These are phyloP conservation scores for Zygosaccharomyces bailii DNA, from an alignment of 805 yeast genomes.

Conservation along the genomic window DNA sequence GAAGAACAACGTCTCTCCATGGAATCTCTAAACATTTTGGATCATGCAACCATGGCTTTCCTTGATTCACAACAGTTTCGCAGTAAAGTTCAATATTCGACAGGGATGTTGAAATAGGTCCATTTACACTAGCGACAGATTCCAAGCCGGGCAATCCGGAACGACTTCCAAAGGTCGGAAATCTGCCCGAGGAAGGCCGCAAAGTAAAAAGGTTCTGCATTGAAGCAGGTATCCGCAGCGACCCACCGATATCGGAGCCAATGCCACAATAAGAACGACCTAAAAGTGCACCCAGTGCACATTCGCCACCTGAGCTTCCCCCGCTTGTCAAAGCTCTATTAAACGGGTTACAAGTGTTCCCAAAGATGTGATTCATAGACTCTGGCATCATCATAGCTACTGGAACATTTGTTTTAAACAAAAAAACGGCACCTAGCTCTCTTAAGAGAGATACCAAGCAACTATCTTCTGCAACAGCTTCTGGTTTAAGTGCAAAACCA, in stretches of 20 bases:
- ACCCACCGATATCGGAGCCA: constrained; percentile 72
- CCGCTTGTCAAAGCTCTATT: constrained; percentile 58
- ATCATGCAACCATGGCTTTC: constrained; percentile 59
- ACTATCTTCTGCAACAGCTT: constrained; percentile 43
- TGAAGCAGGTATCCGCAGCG: constrained; percentile 65
- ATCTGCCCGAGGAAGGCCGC: constrained; percentile 57
- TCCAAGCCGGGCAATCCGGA: constrained; percentile 60
- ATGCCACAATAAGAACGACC: constrained; percentile 57
- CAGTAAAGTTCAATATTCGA: constrained; percentile 68
- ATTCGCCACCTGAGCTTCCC: constrained; percentile 71
- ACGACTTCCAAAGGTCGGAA: constrained; percentile 42
- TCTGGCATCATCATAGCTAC: constrained; percentile 67
- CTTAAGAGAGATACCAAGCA: constrained; percentile 45
- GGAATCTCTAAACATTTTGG: constrained; percentile 35
- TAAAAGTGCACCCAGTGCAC: constrained; percentile 55
- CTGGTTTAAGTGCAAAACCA: constrained; percentile 41
- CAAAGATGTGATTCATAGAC: constrained; percentile 55
- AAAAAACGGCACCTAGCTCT: constrained; percentile 58
- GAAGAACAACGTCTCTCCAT: constrained; percentile 36
- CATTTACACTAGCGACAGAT: constrained; percentile 60
- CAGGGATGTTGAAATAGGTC: constrained; percentile 61
- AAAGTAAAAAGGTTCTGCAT: constrained; percentile 57
- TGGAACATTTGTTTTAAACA: constrained; percentile 63
- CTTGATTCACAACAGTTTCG: constrained; percentile 57
- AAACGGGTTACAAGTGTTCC: constrained; percentile 54